A percentile compares a stretch with the other conserved stretches of the same genome.
These are phyloP conservation scores for Inonotus hispidus DNA, from an alignment of 1,284 basidiomycete genomes.

Conservation along the genomic window DNA sequence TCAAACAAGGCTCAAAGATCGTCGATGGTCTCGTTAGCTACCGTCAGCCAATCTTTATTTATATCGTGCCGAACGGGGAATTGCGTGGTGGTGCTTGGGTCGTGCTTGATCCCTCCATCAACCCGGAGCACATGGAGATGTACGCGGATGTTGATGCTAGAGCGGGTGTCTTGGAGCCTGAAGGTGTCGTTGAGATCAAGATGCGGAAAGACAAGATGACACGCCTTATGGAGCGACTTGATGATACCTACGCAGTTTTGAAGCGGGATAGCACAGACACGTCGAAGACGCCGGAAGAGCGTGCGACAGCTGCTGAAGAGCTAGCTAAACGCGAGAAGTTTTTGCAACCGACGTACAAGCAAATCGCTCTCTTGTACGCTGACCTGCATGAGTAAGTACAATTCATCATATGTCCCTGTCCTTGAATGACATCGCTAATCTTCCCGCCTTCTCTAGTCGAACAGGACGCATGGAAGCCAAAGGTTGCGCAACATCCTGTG, in stretches of 20 bases:
- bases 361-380: conserved; percentile 91
- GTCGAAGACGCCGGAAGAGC: conserved; percentile 68
- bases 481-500: conserved; percentile 79
- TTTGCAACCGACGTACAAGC: conserved; percentile 87
- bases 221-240: conserved; percentile 90
- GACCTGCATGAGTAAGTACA: conserved; percentile 88
- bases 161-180: conserved; percentile 96
- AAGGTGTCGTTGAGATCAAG: conserved; percentile 95
- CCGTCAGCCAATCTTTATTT: conserved; percentile 98
- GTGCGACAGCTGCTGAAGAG: conserved; percentile 60
- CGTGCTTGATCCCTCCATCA: conserved; percentile 96
- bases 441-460: conserved; percentile 48
- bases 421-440: conserved; percentile 17
- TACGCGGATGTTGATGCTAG: conserved; percentile 94
- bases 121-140: conserved; percentile 98
- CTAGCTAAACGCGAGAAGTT: conserved; percentile 78
- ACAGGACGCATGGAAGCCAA: conserved; percentile 98
- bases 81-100: conserved; percentile 99
- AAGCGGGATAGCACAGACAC: conserved; percentile 78
- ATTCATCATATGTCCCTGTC: neutral
- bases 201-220: conserved; percentile 90
- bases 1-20: conserved; percentile 95
- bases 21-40: conserved; percentile 97
- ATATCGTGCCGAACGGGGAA: conserved; percentile 98
- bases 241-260: conserved; percentile 76